A percentile compares a stretch with the other conserved stretches of the same genome.
These are phyloP conservation scores for Quercus variabilis DNA, from an alignment of 306 rosid species.

Conservation along the genomic window DNA sequence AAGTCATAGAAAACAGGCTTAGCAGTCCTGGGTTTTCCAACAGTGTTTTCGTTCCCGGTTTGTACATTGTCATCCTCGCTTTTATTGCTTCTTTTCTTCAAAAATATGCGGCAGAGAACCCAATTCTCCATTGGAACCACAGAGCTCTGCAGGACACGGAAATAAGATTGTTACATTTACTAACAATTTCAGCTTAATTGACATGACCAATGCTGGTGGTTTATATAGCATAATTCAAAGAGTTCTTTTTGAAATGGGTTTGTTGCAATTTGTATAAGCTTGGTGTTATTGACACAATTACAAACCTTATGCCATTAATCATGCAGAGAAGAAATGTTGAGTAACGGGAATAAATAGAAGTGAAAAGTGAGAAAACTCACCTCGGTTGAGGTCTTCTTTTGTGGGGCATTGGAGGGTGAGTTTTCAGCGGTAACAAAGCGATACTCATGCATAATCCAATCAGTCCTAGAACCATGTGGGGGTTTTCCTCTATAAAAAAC, in stretches of 20 bases:
- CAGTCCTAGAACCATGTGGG: slow-evolving; percentile 84
- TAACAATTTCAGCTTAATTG: background rate
- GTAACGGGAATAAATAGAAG: background rate
- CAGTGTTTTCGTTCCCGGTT: background rate
- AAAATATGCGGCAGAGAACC: slow-evolving; percentile 91
- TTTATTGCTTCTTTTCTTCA: slow-evolving; percentile 66
- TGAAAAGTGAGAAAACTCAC: slow-evolving; percentile 19
- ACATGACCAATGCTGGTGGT: background rate
- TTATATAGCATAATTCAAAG: background rate
- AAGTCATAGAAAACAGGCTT: slow-evolving; percentile 81
- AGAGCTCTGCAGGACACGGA: slow-evolving; percentile 28
- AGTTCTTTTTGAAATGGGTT: background rate
- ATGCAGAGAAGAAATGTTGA: background rate
- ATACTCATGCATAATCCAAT: slow-evolving; percentile 98
- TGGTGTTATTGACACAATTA: background rate
- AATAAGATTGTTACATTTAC: background rate
- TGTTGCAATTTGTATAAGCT: background rate
- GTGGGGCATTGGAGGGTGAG: slow-evolving; percentile 8
- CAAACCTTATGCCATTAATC: background rate
- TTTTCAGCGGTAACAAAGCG: slow-evolving; percentile 48
- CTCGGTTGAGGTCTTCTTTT: slow-evolving; percentile 23
- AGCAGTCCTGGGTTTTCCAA: background rate
- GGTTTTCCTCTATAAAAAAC: slow-evolving; percentile 93
- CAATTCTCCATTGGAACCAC: slow-evolving; percentile 52
- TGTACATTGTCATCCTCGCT: slow-evolving; percentile 30